Base-by-base conservation (phyloP, 1,284 basidiomycete species). In the Microbotryum lychnidis-dioicae region DNA sequence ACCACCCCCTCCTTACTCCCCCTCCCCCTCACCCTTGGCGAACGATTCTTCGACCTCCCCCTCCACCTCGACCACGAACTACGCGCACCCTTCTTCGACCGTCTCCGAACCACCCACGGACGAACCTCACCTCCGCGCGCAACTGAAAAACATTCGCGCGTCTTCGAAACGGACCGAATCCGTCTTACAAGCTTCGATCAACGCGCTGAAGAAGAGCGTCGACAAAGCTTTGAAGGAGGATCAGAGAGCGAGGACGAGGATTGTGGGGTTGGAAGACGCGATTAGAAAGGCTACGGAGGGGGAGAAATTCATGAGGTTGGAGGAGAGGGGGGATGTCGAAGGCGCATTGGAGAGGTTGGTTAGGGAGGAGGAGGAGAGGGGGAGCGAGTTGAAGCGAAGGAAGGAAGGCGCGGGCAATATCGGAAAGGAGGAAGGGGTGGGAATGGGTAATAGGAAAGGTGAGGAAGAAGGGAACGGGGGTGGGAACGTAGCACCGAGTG, bases 141-240 rank as follows among this genome's bases (percentile, higher is more conserved):
- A 57, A 1, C 53, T 68, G 7, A 68, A 66, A n/a, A 20, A 56
- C n/a, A 56, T 67, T 23, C 67, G 67, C 14, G 21, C 51, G 6
- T 48, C 55, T 3, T 63, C 62, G 1, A 63, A 64, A n/a, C 48
- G 62, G 2, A 65, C 58, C 53, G 67, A 69, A 37, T 33, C 61
- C 27, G n/a, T 59, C 20, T 59, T 69, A n/a, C 4, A 53, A 16
- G 37, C 60, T 2, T 65, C 62, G 18, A 50, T 69, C 25, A 31
- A 51, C 3, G 60, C 65, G 1, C 46, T 69, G 1, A 57, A 57
- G 7, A 64, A 64, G 52, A 47, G 53, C 12, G 63, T 69, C 25
- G 67, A 69, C 14, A 69, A 69, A 31, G 61, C 62, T 21, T 20
- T 61, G n/a, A 69, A 69, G 53, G 67, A 69, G 61, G 67, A 69